Evolutionary conservation across 202 grass and related monocot species (phyloP), one percentile per base, ranked within the genome.

Genomic region (Carex sylvatica): DNA sequence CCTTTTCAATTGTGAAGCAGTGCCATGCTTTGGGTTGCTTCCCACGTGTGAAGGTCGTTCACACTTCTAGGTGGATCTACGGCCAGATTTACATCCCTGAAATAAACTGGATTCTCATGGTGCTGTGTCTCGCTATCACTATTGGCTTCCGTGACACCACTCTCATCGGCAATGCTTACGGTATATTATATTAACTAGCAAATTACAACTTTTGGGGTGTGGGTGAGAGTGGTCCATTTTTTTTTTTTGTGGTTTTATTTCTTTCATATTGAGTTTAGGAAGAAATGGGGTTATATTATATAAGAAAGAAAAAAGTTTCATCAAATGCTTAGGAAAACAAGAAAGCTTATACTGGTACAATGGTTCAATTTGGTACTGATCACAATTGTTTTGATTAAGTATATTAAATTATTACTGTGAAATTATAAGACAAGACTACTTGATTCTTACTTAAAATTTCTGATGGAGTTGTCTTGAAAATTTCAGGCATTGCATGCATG

Each of bases 31-130:
- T 99, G 92, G 96, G 96, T 70, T 98, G 96, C 76, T 98, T 98
- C 84, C 95, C 92, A 0, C 89, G 95, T 54, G 92, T 98, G 71
- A 98, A 99, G 86, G 85, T 99, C 74, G 91, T 99, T 24, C 96
- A 99, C 77, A 99, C 96, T 15, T 99, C 96, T 18, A 91, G 91
- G 83, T 95, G 92, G 96, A 99, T 99, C 86, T 85, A 90, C 80
- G 96, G 96, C 42, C 96, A 95, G 88, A 91, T 99, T 87, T 99
- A 99, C 74, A 93, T 99, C 70, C 92, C 96, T 61, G 96, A 99
- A 87, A 95, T 99, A 84, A 95, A 95, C 73, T 99, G 96, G 96
- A 99, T 95, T 80, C 91, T 99, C 58, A 99, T 99, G 96, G 86
- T 95, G 65, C 86, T 99, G 33, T 99, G 92, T 5, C 61, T 99